Conservation (phyloP, 2,329 filamentous ascomycete species). For the Blastomyces parvus region DNA sequence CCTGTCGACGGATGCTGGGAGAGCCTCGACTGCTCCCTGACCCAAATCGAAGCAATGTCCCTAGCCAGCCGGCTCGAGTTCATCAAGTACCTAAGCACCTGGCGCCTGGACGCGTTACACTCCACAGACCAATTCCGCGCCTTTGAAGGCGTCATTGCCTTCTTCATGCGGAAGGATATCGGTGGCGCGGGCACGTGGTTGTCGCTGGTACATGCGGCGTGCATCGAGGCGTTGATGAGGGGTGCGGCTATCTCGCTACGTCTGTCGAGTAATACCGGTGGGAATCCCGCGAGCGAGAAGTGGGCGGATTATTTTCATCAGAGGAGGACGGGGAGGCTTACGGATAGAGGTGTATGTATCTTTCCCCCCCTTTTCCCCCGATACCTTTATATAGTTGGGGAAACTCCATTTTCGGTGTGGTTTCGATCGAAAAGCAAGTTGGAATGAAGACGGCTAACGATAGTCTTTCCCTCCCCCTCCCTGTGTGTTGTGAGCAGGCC, state of each 20-base stretch:
- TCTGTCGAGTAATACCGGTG: constrained; percentile 12
- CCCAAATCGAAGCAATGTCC: constrained; percentile 18
- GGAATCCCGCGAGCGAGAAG: constrained; percentile 14
- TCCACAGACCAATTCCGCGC: constrained; percentile 18
- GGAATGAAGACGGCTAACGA: background rate
- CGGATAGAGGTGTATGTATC: constrained; percentile 12
- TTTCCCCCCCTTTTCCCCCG: background rate
- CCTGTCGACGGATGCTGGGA: constrained; percentile 15
- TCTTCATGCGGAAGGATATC: constrained; percentile 19
- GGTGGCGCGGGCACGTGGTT: constrained; percentile 17
- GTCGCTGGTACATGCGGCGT: constrained; percentile 18
- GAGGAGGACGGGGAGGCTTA: constrained; percentile 12
- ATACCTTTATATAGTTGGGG: background rate
- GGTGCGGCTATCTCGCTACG: constrained; percentile 17
- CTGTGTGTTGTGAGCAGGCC: constrained; percentile 2
- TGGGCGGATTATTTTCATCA: constrained; percentile 17
- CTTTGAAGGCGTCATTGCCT: constrained; percentile 19
- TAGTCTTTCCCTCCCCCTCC: background rate
- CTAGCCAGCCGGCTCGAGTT: constrained; percentile 18
- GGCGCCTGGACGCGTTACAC: constrained; percentile 14
- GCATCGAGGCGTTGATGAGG: constrained; percentile 15
- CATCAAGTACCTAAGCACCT: constrained; percentile 18
- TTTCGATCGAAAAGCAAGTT: background rate
- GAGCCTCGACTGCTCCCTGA: constrained; percentile 17
- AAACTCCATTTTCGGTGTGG: background rate